These are phyloP conservation scores for Sugiyamaella xylanicola DNA, from an alignment of 1,139 yeast genomes.

Conservation along the genomic window DNA sequence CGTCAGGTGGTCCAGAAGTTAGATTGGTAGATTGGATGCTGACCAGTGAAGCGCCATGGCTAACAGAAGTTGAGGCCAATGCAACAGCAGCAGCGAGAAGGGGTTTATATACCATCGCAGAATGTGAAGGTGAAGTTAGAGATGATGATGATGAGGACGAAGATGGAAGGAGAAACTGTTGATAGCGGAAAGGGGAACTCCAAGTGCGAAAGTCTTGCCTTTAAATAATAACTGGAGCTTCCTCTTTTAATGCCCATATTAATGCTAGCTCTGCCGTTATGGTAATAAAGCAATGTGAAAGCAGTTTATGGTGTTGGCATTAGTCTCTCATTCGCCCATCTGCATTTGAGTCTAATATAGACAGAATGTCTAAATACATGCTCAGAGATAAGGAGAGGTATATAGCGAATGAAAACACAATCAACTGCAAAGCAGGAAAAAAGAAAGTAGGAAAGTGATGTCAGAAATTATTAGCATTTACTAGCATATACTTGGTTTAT, in stretches of 20 bases:
- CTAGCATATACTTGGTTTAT: no score
- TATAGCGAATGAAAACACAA: no score
- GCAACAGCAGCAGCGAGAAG: slow-evolving; percentile 14
- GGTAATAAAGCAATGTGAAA: no score
- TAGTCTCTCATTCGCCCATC: neutral
- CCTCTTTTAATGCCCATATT: neutral
- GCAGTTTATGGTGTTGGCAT: neutral
- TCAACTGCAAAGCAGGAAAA: neutral
- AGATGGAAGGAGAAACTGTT: neutral
- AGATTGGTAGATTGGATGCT: neutral
- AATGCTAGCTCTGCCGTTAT: no score
- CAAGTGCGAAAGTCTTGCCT: neutral
- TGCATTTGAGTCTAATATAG: no score
- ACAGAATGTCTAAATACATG: no score
- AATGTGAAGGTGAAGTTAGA: neutral
- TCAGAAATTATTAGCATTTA: no score
- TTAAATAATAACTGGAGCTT: neutral
- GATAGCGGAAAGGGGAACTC: neutral
- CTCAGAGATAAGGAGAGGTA: neutral
- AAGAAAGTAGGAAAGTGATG: neutral
- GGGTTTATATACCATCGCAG: slow-evolving; percentile 13
- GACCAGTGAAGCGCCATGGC: slow-evolving; percentile 6
- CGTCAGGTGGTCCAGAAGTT: neutral
- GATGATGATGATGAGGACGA: neutral
- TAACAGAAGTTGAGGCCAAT: slow-evolving; percentile 4